phyloP scores from a whole-genome alignment of 176 grass and related monocot genomes.

The Rhynchospora breviuscula region DNA sequence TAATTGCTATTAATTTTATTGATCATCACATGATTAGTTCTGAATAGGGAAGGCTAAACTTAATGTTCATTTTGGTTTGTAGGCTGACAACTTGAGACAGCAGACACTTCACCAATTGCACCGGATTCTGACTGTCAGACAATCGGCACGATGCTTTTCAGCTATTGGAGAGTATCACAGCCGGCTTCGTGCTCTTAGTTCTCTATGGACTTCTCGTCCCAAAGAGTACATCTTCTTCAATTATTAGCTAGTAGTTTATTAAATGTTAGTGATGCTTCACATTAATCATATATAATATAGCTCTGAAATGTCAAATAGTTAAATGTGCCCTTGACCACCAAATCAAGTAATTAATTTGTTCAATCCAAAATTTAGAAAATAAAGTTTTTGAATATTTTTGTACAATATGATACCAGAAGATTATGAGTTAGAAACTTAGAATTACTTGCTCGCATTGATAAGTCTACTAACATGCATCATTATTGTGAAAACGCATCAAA shows the following conservation, averaged over 20 bases:
- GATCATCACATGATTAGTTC: not conserved
- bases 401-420: not conserved
- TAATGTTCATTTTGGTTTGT: conserved; percentile 7
- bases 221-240: conserved; percentile 49
- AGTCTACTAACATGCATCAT: not conserved
- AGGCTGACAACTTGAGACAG: conserved; percentile 94
- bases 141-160: conserved; percentile 66
- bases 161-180: conserved; percentile 76
- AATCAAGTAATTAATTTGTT: conserved; percentile 14
- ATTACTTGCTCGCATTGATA: not conserved
- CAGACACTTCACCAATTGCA: conserved; percentile 84
- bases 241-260: not conserved
- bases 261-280: not conserved
- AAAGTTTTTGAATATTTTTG: not conserved
- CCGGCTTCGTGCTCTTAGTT: conserved; percentile 68
- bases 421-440: not conserved
- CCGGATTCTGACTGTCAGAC: conserved; percentile 71
- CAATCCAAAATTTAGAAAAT: not conserved
- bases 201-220: conserved; percentile 69
- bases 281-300: no score
- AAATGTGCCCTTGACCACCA: conserved; percentile 9
- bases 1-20: not conserved
- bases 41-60: conserved; percentile 11
- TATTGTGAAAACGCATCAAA: not conserved
- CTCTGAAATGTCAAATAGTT: conserved; percentile 13